These are phyloP conservation scores for Sarcodon aspratus DNA, from an alignment of 768 basidiomycete species.

Conservation along the genomic window DNA sequence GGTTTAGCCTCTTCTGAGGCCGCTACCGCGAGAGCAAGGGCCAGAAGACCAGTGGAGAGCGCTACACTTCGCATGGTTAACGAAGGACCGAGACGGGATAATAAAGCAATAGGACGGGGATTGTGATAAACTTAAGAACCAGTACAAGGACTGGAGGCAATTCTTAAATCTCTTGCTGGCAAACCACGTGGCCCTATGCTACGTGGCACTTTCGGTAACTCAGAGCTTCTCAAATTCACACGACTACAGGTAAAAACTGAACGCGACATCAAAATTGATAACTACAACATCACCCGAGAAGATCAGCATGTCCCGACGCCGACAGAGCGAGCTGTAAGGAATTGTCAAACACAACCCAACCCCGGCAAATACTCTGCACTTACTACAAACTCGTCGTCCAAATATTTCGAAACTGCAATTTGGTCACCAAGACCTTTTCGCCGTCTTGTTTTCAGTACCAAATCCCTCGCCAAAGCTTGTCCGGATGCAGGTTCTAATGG, in stretches of 20 bases:
- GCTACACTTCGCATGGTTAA: conserved; percentile 82
- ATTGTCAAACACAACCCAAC: not conserved
- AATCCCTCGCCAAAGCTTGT: conserved; percentile 86
- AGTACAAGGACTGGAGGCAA: not conserved
- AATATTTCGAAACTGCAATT: conserved; percentile 93
- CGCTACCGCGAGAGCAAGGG: conserved; percentile 52
- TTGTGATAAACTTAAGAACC: not conserved
- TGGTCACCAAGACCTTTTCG: conserved; percentile 95
- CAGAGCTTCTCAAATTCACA: not conserved
- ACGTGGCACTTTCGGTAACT: not conserved
- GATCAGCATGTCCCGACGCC: conserved; percentile 91
- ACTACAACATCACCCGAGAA: conserved; percentile 46
- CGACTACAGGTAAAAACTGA: not conserved
- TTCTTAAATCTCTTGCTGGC: not conserved
- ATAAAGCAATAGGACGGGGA: not conserved
- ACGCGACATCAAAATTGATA: too few species aligned
- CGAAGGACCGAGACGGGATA: conserved; percentile 51
- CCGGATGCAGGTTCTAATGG: conserved; percentile 97
- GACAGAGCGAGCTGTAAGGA: conserved; percentile 71
- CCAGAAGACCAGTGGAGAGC: conserved; percentile 59
- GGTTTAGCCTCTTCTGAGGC: conserved; percentile 57
- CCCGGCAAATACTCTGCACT: conserved; percentile 17
- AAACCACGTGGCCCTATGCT: not conserved
- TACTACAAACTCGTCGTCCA: conserved; percentile 95
- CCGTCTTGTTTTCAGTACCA: conserved; percentile 92